A percentile compares a stretch with the other conserved stretches of the same genome.
Conservation (phyloP, 306 rosid species). For the Cucurbita ficifolia region DNA sequence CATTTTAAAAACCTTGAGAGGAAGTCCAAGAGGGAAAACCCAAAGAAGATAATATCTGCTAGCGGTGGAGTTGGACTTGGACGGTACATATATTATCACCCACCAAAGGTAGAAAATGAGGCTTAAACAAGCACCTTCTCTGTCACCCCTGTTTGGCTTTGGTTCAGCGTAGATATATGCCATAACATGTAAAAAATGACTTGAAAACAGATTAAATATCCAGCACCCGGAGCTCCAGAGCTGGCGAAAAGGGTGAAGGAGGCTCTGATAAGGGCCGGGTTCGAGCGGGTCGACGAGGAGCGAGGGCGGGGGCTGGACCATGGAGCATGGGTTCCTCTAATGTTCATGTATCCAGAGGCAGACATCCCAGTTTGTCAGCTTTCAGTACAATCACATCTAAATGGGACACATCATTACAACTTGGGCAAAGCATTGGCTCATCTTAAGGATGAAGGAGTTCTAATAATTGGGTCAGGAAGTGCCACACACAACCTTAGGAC, state of each 20-base stretch:
- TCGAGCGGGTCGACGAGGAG: constrained; percentile 42
- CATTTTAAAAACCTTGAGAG: too few relatives aligned
- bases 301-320: constrained; percentile 66
- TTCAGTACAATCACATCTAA: constrained; percentile 39
- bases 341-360: constrained; percentile 77
- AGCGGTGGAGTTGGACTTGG: too few relatives aligned
- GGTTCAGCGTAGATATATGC: not conserved
- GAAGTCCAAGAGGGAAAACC: too few relatives aligned
- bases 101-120: too few relatives aligned
- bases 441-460: constrained; percentile 61
- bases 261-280: constrained; percentile 29
- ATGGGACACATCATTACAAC: constrained; percentile 51
- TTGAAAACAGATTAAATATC: constrained; percentile 43
- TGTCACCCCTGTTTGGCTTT: not conserved
- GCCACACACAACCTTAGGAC: constrained; percentile 63
- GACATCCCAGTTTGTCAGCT: constrained; percentile 74
- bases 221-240: constrained; percentile 69
- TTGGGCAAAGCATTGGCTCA: constrained; percentile 64
- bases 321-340: constrained; percentile 79
- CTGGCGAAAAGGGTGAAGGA: constrained; percentile 60
- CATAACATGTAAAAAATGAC: too few relatives aligned
- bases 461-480: constrained; percentile 67
- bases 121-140: too few relatives aligned
- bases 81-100: too few relatives aligned
- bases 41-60: too few relatives aligned